Conservation (phyloP, 768 basidiomycete species). For the Chalciporus piperatus region DNA sequence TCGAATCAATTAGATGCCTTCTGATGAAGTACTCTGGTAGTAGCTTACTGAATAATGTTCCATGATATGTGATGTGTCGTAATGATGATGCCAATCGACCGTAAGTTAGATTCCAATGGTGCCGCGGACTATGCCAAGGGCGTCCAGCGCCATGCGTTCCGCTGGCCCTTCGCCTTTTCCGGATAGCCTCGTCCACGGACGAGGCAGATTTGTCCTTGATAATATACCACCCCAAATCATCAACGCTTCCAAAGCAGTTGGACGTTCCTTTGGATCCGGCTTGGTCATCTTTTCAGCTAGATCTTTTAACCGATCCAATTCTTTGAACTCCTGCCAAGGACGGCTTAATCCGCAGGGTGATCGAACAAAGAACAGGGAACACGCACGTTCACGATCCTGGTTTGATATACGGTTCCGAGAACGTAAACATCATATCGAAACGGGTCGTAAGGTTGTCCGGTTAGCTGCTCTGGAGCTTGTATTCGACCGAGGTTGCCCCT, state of each 20-base stretch:
- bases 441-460: slow-evolving; percentile 21
- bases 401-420: slow-evolving; percentile 19
- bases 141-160: background rate
- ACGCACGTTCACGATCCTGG: slow-evolving; percentile 8
- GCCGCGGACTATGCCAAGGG: background rate
- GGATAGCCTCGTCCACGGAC: background rate
- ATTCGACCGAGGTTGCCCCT: slow-evolving; percentile 5
- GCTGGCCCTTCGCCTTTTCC: background rate
- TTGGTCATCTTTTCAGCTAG: background rate
- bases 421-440: slow-evolving; percentile 27
- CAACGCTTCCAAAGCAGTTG: background rate
- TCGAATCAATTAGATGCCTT: too few species aligned
- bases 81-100: background rate
- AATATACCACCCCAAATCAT: background rate
- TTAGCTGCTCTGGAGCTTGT: slow-evolving; percentile 19
- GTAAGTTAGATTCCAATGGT: background rate
- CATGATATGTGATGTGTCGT: background rate
- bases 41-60: background rate
- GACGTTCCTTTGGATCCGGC: background rate
- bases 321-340: background rate
- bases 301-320: background rate
- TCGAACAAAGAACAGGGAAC: too few species aligned
- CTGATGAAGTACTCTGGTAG: too few species aligned
- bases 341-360: too few species aligned
- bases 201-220: background rate